Conservation (phyloP, 2,329 filamentous ascomycete genomes). For the Pseudocercospora crystallina region DNA sequence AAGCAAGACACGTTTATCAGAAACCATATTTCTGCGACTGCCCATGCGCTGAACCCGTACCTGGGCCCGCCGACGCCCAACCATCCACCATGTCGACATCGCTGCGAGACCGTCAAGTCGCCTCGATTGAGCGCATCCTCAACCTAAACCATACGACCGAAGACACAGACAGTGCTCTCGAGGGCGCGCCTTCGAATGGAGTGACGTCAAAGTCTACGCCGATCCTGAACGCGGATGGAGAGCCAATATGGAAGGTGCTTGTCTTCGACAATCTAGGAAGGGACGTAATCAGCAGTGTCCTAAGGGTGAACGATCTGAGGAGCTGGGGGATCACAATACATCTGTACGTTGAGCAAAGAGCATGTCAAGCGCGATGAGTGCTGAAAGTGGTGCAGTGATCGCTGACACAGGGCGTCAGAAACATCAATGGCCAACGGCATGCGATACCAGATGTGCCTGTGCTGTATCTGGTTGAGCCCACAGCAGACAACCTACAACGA, state of each 20-base stretch:
- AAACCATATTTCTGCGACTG: too few species aligned
- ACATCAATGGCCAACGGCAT: constrained; percentile 77
- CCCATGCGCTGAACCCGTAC: constrained; percentile 29
- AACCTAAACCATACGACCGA: constrained; percentile 79
- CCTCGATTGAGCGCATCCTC: constrained; percentile 90
- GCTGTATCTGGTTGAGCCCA: constrained; percentile 94
- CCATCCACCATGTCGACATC: constrained; percentile 55
- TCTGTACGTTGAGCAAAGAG: constrained; percentile 58
- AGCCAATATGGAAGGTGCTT: constrained; percentile 96
- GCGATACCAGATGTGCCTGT: constrained; percentile 95
- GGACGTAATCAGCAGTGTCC: constrained; percentile 94
- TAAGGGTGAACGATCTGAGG: constrained; percentile 89
- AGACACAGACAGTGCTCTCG: constrained; percentile 60
- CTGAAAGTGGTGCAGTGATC: constrained; percentile 32
- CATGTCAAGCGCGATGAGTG: constrained; percentile 18
- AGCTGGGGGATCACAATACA: constrained; percentile 96
- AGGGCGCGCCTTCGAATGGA: constrained; percentile 61
- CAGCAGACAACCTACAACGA: constrained; percentile 70
- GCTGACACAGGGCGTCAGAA: constrained; percentile 49
- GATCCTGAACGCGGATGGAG: constrained; percentile 80
- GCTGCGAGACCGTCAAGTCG: constrained; percentile 72
- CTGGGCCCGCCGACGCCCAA: constrained; percentile 33
- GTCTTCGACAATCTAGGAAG: constrained; percentile 90
- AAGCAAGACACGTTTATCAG: too few species aligned
- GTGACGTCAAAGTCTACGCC: constrained; percentile 69